phyloP scores from a whole-genome alignment of 768 basidiomycete species.

The Boletus edulis region DNA sequence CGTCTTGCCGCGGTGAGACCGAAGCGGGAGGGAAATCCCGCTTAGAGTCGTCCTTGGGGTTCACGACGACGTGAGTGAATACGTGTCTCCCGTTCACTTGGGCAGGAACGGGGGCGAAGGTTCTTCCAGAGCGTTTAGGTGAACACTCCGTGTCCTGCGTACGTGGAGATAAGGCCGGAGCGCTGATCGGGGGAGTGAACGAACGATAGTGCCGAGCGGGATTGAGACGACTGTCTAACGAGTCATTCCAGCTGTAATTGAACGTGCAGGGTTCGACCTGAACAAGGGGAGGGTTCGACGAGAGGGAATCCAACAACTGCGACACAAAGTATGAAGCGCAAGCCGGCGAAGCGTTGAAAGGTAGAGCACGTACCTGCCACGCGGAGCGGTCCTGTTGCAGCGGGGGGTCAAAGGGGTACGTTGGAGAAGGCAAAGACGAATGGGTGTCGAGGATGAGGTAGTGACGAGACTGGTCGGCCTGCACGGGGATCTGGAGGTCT shows the following conservation, averaged over 20 bases:
- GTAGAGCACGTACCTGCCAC: background rate
- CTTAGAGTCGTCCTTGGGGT: background rate
- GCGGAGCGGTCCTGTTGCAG: background rate
- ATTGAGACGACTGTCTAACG: background rate
- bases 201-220: constrained; percentile 1
- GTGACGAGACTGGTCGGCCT: constrained; percentile 7
- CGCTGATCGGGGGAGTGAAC: constrained; percentile 15
- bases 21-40: background rate
- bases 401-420: constrained; percentile 2
- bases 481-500: constrained; percentile 18
- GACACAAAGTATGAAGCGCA: constrained; percentile 4
- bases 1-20: background rate
- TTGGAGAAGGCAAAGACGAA: background rate
- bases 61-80: constrained; percentile 15
- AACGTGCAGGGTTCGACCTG: background rate
- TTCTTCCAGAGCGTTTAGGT: constrained; percentile 17
- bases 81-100: constrained; percentile 11
- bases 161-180: constrained; percentile 8
- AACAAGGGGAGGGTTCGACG: background rate
- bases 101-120: constrained; percentile 14
- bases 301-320: constrained; percentile 4
- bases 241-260: background rate
- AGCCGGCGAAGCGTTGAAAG: background rate
- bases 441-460: constrained; percentile 12
- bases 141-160: background rate